Evolutionary conservation across 176 grass and related monocot species (phyloP), one percentile per base, ranked within the genome.

Genomic region (Carex kokanica): DNA sequence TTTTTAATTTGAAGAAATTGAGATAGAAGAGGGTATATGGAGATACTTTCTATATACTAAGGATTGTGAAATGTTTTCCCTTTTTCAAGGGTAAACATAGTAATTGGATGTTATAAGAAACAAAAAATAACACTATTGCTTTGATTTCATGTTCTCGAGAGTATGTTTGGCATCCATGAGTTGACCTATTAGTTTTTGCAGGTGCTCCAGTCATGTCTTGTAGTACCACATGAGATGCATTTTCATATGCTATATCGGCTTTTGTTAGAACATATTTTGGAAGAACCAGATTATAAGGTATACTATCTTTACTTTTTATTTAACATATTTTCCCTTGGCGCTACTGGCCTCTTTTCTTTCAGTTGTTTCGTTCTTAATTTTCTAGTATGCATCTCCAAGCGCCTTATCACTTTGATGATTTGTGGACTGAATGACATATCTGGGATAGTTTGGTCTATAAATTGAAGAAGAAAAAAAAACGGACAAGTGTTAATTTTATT

Each of bases 271-370:
- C 95, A 98, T 88, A 90, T 93, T 78, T 78, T 88, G 51, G 88
- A 83, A 62, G 95, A 98, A 88, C 82, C 86, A 51, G 86, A 98
- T 85, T 93, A 98, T 81, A 98, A 98, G 92, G 95, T 94, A 47
- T 59, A 45, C 34, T 25, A 29, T 16, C 23, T 24, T 0, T 45
- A 15, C 75, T 29, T 71, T 24, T 13, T 60, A 14, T 27, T 23
- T 29, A 47, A 25, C 38, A 73, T 49, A 14, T 23, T 49, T 74
- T 24, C 20, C 43, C 43, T 20, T 23, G 41, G 20, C 12, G 70
- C 20, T 24, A 61, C 20, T 20, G 11, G 71, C 71, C 45, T 27
- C 43, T 53, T 27, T 51, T 74, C 10, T 74, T 25, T 45, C 71
- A 74, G 27, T 53, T 52, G 21, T 52, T 25, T 24, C 21, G 27